phyloP scores from a whole-genome alignment of 2,329 filamentous ascomycete genomes.

The Cladobotryum mycophilum region DNA sequence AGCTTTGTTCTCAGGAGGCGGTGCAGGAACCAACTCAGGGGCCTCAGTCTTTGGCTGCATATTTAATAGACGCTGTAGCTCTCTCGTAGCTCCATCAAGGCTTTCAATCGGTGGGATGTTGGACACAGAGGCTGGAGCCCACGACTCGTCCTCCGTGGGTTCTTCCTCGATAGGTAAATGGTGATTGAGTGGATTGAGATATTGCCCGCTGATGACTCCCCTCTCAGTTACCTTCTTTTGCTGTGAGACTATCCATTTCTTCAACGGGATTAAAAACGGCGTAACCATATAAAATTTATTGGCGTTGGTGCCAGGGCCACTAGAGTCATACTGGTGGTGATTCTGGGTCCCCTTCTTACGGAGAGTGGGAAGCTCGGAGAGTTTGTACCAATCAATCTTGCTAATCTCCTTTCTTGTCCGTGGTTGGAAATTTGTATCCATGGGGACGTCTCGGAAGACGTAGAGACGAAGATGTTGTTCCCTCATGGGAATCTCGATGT shows the following conservation, averaged over 20 bases:
- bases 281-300: constrained; percentile 99
- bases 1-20: constrained; percentile 37
- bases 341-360: constrained; percentile 58
- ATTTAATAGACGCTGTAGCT: constrained; percentile 50
- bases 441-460: constrained; percentile 82
- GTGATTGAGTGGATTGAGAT: constrained; percentile 35
- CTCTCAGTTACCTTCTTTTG: constrained; percentile 68
- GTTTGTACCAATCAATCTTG: constrained; percentile 89
- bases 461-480: constrained; percentile 92
- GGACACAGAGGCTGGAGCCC: constrained; percentile 28
- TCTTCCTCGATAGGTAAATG: constrained; percentile 45
- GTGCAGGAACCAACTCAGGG: constrained; percentile 28
- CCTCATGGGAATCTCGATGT: constrained; percentile 81
- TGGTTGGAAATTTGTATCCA: constrained; percentile 82
- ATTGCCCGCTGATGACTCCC: constrained; percentile 31
- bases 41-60: constrained; percentile 48
- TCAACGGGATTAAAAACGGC: constrained; percentile 77
- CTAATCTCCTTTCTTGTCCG: constrained; percentile 95
- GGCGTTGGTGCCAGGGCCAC: constrained; percentile 50
- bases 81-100: constrained; percentile 44
- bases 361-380: constrained; percentile 80
- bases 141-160: constrained; percentile 57
- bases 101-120: constrained; percentile 38
- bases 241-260: constrained; percentile 86
- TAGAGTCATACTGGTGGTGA: constrained; percentile 45